Evolutionary conservation across 2,329 filamentous ascomycete genomes (phyloP), one percentile per base, ranked within the genome.

Genomic region (Akanthomyces dipterigenus): DNA sequence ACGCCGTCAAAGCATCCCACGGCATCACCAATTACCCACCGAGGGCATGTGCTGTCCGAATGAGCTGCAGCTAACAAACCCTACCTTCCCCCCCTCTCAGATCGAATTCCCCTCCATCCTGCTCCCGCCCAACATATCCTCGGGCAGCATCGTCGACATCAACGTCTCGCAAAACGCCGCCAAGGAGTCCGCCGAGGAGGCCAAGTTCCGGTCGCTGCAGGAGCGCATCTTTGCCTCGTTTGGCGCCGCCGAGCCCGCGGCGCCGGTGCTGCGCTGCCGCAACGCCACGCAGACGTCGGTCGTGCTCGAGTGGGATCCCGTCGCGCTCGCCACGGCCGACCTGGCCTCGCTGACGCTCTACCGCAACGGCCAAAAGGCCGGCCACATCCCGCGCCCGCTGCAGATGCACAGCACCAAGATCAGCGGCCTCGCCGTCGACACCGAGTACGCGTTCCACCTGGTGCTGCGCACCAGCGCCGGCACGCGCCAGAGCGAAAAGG

Each of bases 101-200:
- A 98, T 99, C 74, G 95, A 99, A 74, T 99, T 99, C 72, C 95
- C 95, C 40, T 98, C 95, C 51, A 96, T 99, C 67, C 89, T 99
- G 55, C 88, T 99, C 18, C 95, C 95, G 1, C 90, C 90, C 64
- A 93, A 96, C 73, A 99, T 99, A 75, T 88, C 91, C 64, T 96
- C 92, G 18, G 95, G 95, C 68, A 96, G 90, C 73, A 98, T 99
- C 70, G 95, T 99, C 74, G 95, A 99, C 76, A 98, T 99, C 76
- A 92, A 91, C 64, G 95, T 99, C 67, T 82, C 88, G 63, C 91
- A 93, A 74, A 99, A 99, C 77, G 81, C 85, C 68, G 77, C 80
- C 59, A 91, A 93, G 63, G 95, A 99, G 78, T 75, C 82, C 60
- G 82, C 87, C 67, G 85, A 91, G 64, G 86, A 91, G 68, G 82